phyloP scores from a whole-genome alignment of 2,329 filamentous ascomycete genomes.

The Trichoderma sp. region DNA sequence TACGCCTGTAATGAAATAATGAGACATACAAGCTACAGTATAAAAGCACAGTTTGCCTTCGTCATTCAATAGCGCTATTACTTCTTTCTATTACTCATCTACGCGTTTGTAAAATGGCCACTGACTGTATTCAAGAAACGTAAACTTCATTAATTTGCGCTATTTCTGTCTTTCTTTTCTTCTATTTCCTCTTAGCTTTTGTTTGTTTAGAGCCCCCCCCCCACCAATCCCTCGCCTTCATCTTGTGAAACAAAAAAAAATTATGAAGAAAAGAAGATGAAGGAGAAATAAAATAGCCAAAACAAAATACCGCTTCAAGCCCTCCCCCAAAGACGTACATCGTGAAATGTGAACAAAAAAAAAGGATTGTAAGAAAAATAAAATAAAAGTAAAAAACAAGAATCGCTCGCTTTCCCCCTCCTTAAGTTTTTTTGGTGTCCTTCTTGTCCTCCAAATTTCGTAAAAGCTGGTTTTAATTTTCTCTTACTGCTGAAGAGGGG shows the following conservation, averaged over 20 bases:
- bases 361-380: neutral
- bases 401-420: constrained; percentile 18
- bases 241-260: neutral
- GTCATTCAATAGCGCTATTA: neutral
- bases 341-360: constrained; percentile 19
- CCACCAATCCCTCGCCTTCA: neutral
- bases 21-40: neutral
- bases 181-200: constrained; percentile 11
- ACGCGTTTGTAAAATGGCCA: neutral
- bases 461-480: constrained; percentile 31
- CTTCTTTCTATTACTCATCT: neutral
- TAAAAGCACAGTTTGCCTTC: neutral
- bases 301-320: constrained; percentile 1
- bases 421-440: neutral
- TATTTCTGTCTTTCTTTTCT: neutral
- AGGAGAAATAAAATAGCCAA: neutral
- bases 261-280: neutral
- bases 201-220: neutral
- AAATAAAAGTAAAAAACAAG: neutral
- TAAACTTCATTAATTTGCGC: constrained; percentile 14
- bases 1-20: neutral
- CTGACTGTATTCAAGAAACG: constrained; percentile 2
- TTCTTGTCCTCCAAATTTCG: constrained; percentile 8
- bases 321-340: constrained; percentile 27
- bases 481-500: constrained; percentile 29